Base-by-base conservation (phyloP, 805 yeast species). In the Pichia phayaonensis region DNA sequence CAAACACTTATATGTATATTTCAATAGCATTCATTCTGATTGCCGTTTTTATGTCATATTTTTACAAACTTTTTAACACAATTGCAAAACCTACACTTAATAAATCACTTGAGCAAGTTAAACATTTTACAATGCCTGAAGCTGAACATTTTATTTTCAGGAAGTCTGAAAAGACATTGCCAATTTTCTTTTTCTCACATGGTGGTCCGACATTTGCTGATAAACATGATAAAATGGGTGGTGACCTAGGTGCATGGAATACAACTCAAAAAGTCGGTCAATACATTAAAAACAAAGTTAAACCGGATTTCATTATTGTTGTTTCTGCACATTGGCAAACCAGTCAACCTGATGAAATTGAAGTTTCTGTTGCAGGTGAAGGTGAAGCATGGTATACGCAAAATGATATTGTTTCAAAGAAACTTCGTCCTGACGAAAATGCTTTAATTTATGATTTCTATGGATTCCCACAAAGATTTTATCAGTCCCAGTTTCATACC, bases 191-290 rank as follows among this genome's bases (percentile, higher is more conserved):
- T 64, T 61, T 85, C 42, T 80, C 88, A n/a, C 95, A 86, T 66
- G 95, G 95, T 8, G 94, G 90, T 0, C 95, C 95, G 8, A 80
- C 86, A 1, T 84, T 86, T 63, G 77, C 85, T 72, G 82, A 83
- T 58, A 62, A 70, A 36, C 66, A 72, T n/a, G 74, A 70, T 46
- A 70, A 66, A 22, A 66, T 70, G 45, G 80, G 80, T 20, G 78
- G 84, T 38, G 73, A 77, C 50, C 47, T 48, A 2, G 87, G 87
- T 6, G 90, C 92, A 0, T 84, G 76, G 71, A 68, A 72, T 23
- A 68, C 68, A 6, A 72, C 81, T 8, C 65, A 71, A 44, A 57
- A 65, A 22, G 53, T 83, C 8, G 95, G 95, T 3, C 54, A 62
- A 18, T 64, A 68, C 39, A 80, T 86, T 54, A 70, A 72, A 45